phyloP scores from a whole-genome alignment of 1,139 yeast species.

The Suhomyces maxii region DNA sequence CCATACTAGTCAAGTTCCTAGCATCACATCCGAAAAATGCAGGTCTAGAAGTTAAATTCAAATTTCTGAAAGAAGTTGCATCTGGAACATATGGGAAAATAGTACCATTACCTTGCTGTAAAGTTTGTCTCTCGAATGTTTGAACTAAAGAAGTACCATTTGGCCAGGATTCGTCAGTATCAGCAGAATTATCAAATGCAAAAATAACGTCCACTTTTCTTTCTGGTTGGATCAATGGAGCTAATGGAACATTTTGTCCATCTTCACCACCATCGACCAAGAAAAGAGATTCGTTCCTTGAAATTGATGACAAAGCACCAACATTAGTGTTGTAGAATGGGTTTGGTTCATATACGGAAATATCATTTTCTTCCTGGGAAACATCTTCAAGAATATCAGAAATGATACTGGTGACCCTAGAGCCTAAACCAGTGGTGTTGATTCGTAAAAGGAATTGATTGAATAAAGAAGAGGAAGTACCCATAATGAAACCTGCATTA shows the following conservation, averaged over 20 bases:
- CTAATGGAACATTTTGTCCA: constrained; percentile 30
- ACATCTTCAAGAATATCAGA: constrained; percentile 17
- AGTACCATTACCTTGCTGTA: constrained; percentile 24
- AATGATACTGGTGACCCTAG: constrained; percentile 18
- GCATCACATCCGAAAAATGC: constrained; percentile 49
- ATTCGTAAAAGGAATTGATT: constrained; percentile 27
- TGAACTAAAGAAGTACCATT: constrained; percentile 33
- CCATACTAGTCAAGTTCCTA: constrained; percentile 34
- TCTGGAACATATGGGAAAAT: constrained; percentile 43
- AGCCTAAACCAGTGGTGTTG: constrained; percentile 23
- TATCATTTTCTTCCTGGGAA: constrained; percentile 19
- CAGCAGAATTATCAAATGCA: constrained; percentile 34
- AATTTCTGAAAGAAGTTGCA: constrained; percentile 28
- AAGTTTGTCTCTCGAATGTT: constrained; percentile 36
- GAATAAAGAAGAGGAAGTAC: constrained; percentile 47
- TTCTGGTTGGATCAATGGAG: constrained; percentile 27
- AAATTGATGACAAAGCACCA: constrained; percentile 17
- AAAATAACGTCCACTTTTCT: constrained; percentile 30
- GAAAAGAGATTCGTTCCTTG: constrained; percentile 21
- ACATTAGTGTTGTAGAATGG: constrained; percentile 20
- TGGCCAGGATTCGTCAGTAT: constrained; percentile 31
- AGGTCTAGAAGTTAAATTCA: constrained; percentile 43
- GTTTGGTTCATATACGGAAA: constrained; percentile 26
- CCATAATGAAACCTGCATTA: constrained; percentile 47
- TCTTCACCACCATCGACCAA: constrained; percentile 37